Evolutionary conservation across 768 basidiomycete genomes (phyloP).

Genomic region (Kwoniella newhampshirensis): DNA sequence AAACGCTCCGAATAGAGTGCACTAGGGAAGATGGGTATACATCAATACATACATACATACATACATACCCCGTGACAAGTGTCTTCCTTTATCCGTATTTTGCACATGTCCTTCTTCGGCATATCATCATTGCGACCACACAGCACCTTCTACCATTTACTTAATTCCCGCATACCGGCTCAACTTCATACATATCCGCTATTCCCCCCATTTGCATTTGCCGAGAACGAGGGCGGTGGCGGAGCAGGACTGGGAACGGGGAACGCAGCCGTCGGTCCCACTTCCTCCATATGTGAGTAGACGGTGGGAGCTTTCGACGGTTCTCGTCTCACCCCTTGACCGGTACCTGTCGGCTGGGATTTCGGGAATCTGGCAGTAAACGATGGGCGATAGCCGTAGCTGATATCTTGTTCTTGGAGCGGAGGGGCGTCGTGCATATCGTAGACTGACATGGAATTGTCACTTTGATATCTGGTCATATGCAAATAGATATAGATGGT

Average conservation of each 20-base stretch:
- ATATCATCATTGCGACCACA: too few species aligned
- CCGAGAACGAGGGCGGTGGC: too few species aligned
- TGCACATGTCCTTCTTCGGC: too few species aligned
- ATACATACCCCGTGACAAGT: not conserved
- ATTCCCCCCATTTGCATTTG: too few species aligned
- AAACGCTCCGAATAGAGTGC: too few species aligned
- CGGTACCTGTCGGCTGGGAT: conserved; percentile 10
- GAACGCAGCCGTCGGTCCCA: not conserved
- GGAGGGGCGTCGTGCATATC: conserved; percentile 18
- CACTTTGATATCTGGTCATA: conserved; percentile 30
- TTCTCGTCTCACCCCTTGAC: conserved; percentile 1
- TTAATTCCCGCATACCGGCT: too few species aligned
- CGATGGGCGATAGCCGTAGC: conserved; percentile 21
- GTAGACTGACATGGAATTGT: conserved; percentile 39
- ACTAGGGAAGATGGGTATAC: too few species aligned
- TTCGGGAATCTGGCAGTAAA: conserved; percentile 6
- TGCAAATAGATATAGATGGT: too few species aligned
- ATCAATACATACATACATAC: not conserved
- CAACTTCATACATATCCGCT: too few species aligned
- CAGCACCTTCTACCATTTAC: too few species aligned
- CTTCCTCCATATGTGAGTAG: not conserved
- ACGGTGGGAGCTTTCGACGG: conserved; percentile 3
- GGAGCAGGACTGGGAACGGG: conserved; percentile 10
- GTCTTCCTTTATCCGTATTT: too few species aligned
- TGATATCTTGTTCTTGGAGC: conserved; percentile 22